Conservation (phyloP, 495 filamentous ascomycete genomes). For the Penicillium fimorum region DNA sequence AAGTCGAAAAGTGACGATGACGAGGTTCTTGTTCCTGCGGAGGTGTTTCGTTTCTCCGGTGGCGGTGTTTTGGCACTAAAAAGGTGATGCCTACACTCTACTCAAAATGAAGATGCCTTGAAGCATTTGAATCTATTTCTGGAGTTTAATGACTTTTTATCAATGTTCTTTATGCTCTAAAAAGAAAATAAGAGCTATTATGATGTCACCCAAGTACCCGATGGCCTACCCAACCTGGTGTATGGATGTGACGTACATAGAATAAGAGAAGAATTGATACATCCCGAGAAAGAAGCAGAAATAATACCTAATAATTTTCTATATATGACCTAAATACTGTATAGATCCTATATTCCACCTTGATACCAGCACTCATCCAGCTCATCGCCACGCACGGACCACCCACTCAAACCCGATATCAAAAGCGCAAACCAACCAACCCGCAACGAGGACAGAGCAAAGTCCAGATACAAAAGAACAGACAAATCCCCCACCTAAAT, state of each 20-base stretch:
- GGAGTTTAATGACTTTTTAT: neutral
- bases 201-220: constrained; percentile 10
- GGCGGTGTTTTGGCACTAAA: constrained; percentile 5
- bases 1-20: constrained; percentile 20
- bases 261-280: neutral
- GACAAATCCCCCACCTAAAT: neutral
- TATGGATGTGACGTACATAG: neutral
- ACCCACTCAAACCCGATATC: constrained; percentile 18
- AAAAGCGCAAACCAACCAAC: constrained; percentile 12
- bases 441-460: constrained; percentile 1
- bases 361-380: neutral
- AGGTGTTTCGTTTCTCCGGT: constrained; percentile 32
- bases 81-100: neutral
- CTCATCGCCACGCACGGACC: constrained; percentile 25
- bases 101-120: neutral
- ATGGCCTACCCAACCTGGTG: neutral
- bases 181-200: neutral
- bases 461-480: neutral
- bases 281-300: neutral
- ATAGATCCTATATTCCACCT: neutral
- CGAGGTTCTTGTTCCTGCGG: constrained; percentile 13
- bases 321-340: neutral
- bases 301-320: neutral
- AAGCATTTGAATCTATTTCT: neutral
- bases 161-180: neutral